phyloP scores from a whole-genome alignment of 1,284 basidiomycete species.

The Puccinia novopanici region DNA sequence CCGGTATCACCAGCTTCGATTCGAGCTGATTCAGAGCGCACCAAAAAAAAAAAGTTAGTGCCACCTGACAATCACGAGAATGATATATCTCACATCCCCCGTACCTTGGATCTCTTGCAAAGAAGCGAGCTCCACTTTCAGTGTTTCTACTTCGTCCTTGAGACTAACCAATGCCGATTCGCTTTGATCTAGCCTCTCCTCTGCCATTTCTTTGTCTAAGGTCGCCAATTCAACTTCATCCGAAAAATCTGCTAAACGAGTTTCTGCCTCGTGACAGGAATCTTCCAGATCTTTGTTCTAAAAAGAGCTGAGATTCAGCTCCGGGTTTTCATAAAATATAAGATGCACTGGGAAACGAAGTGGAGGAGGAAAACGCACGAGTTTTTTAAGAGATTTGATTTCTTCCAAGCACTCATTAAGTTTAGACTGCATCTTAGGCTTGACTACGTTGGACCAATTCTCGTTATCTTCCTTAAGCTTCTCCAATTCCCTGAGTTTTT shows the following conservation, averaged over 20 bases:
- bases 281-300: constrained; percentile 68
- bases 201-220: constrained; percentile 94
- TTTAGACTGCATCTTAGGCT: constrained; percentile 67
- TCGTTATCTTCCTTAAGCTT: constrained; percentile 78
- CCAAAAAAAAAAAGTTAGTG: constrained; percentile 27
- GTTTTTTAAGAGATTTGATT: constrained; percentile 70
- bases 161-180: constrained; percentile 75
- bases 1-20: constrained; percentile 61
- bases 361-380: constrained; percentile 53
- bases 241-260: constrained; percentile 69
- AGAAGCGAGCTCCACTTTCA: constrained; percentile 81
- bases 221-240: constrained; percentile 93
- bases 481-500: constrained; percentile 81
- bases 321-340: too few relatives aligned
- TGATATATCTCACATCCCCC: constrained; percentile 56
- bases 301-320: too few relatives aligned
- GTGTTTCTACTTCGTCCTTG: constrained; percentile 74
- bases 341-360: too few relatives aligned
- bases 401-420: constrained; percentile 65
- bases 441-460: constrained; percentile 72
- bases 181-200: constrained; percentile 82
- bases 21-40: constrained; percentile 55
- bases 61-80: constrained; percentile 55
- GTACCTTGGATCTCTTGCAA: constrained; percentile 66
- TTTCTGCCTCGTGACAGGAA: constrained; percentile 68